These are phyloP conservation scores for Globisporangium emineosum DNA, from an alignment of 352 stramenopile species.

Conservation along the genomic window DNA sequence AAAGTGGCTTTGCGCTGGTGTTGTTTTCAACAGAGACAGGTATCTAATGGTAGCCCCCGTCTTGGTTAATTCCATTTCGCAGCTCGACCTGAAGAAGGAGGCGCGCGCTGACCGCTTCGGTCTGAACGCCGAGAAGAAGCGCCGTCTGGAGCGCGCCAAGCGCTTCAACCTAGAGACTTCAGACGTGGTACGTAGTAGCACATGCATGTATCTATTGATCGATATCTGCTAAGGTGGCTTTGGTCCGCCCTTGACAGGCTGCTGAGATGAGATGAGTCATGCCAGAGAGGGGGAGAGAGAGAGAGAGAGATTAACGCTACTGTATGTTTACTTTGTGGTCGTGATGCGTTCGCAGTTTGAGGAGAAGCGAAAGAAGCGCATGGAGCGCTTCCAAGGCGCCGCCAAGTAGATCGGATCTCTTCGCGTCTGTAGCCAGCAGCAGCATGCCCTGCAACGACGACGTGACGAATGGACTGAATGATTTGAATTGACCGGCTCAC, in stretches of 20 bases:
- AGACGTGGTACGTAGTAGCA: conserved; percentile 63
- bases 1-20: conserved; percentile 13
- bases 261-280: conserved; percentile 2
- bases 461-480: conserved; percentile 3
- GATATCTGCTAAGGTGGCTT: background rate
- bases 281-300: background rate
- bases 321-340: background rate
- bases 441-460: background rate
- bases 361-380: conserved; percentile 72
- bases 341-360: conserved; percentile 37
- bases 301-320: background rate
- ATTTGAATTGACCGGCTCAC: background rate
- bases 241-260: conserved; percentile 8
- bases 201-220: background rate
- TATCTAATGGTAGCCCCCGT: background rate
- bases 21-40: too few relatives aligned
- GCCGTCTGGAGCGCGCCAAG: conserved; percentile 78
- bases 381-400: conserved; percentile 52
- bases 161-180: conserved; percentile 80
- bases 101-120: conserved; percentile 79
- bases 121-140: conserved; percentile 77
- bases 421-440: conserved; percentile 12
- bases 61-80: background rate
- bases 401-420: conserved; percentile 13
- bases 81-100: conserved; percentile 84